phyloP scores from a whole-genome alignment of 1,284 basidiomycete genomes.

The Gomphus sp. region DNA sequence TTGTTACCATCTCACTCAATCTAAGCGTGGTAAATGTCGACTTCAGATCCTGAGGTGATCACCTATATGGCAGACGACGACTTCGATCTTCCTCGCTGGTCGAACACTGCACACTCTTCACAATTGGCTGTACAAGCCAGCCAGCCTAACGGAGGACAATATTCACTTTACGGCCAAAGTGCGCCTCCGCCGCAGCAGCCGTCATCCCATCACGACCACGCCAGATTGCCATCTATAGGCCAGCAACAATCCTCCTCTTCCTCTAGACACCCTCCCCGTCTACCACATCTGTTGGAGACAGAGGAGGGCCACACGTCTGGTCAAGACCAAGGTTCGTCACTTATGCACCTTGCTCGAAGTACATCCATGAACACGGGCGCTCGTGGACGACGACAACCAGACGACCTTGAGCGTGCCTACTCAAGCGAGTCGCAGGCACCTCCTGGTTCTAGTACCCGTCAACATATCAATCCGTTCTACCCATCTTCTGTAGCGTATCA shows the following conservation, averaged over 20 bases:
- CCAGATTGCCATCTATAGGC: slow-evolving; percentile 14
- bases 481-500: slow-evolving; percentile 50
- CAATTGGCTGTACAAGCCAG: slow-evolving; percentile 38
- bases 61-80: slow-evolving; percentile 28
- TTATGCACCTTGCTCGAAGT: slow-evolving; percentile 51
- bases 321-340: slow-evolving; percentile 42
- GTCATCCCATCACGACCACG: slow-evolving; percentile 23
- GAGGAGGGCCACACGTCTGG: slow-evolving; percentile 38
- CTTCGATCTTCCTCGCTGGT: slow-evolving; percentile 73
- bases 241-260: slow-evolving; percentile 11
- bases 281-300: slow-evolving; percentile 25
- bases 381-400: slow-evolving; percentile 36
- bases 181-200: slow-evolving; percentile 34
- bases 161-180: slow-evolving; percentile 33
- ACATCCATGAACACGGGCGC: slow-evolving; percentile 37
- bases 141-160: slow-evolving; percentile 39
- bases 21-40: slow-evolving; percentile 14
- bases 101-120: slow-evolving; percentile 43
- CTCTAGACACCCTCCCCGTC: slow-evolving; percentile 25
- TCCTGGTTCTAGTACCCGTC: slow-evolving; percentile 24
- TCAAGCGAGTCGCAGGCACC: slow-evolving; percentile 27
- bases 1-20: not conserved
- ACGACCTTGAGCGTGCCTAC: slow-evolving; percentile 65
- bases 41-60: slow-evolving; percentile 13
- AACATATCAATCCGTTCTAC: slow-evolving; percentile 39